Percentiles rank a stretch among this genome's conserved stretches.
Evolutionary conservation across 768 basidiomycete species (phyloP).

Genomic region (Piloderma croceum): DNA sequence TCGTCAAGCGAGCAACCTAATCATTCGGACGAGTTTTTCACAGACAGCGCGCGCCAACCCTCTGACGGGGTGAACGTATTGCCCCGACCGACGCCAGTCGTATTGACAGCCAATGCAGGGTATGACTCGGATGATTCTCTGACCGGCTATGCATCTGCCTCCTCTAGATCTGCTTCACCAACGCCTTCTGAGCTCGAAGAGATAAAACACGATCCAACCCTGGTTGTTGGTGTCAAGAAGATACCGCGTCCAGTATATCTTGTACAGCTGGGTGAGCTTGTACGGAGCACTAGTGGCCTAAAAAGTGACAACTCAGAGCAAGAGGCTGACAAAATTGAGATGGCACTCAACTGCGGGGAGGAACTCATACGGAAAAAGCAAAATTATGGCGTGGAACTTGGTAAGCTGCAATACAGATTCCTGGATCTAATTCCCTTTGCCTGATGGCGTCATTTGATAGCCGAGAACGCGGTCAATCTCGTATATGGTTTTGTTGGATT

Average conservation of each 20-base stretch:
- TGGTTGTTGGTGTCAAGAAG: constrained; percentile 65
- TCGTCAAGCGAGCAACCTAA: constrained; percentile 12
- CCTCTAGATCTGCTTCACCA: constrained; percentile 74
- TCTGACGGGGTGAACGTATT: constrained; percentile 2
- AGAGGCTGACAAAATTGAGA: constrained; percentile 72
- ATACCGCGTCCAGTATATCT: constrained; percentile 85
- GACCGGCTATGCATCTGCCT: constrained; percentile 67
- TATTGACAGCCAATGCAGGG: constrained; percentile 22
- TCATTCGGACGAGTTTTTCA: constrained; percentile 9
- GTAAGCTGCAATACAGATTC: constrained; percentile 38
- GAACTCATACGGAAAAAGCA: constrained; percentile 79
- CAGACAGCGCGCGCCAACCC: constrained; percentile 3
- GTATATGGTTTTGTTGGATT: constrained; percentile 66
- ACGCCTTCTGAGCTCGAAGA: constrained; percentile 76
- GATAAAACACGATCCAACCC: constrained; percentile 79
- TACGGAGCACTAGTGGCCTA: constrained; percentile 55
- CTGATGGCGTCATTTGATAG: constrained; percentile 34
- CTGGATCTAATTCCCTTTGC: background rate
- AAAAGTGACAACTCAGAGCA: constrained; percentile 51
- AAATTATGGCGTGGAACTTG: constrained; percentile 82
- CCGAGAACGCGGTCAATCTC: constrained; percentile 86
- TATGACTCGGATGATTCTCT: constrained; percentile 82
- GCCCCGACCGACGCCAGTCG: constrained; percentile 15
- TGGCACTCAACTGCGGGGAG: constrained; percentile 76
- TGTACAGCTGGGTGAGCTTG: constrained; percentile 70